phyloP scores from a whole-genome alignment of 1,139 yeast genomes.

The Lodderomyces oxycetoniae region DNA sequence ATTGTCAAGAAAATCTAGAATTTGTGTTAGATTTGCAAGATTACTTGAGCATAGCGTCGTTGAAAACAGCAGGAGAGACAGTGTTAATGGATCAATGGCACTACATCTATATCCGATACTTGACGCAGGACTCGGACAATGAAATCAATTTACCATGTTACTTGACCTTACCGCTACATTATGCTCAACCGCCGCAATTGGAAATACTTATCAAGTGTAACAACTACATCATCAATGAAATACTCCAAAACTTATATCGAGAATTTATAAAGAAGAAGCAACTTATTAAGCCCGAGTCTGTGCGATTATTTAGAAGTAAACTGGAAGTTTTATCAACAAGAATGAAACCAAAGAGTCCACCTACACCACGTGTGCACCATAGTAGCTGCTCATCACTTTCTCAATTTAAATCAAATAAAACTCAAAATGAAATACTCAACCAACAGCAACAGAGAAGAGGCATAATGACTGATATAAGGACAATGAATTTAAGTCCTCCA shows the following conservation, averaged over 20 bases:
- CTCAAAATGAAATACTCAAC: slow-evolving; percentile 1
- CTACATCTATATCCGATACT: slow-evolving; percentile 10
- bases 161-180: slow-evolving; percentile 9
- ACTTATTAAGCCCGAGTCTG: too few species aligned
- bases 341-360: too few species aligned
- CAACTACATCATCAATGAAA: slow-evolving; percentile 12
- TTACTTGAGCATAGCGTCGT: too few species aligned
- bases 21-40: slow-evolving; percentile 12
- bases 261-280: slow-evolving; percentile 13
- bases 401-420: not conserved
- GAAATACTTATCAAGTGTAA: slow-evolving; percentile 9
- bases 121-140: slow-evolving; percentile 11
- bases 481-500: slow-evolving; percentile 3
- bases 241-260: slow-evolving; percentile 12
- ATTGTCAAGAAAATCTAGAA: slow-evolving; percentile 15
- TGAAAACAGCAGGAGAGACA: not conserved
- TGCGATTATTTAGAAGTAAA: too few species aligned
- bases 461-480: not conserved
- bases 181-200: slow-evolving; percentile 8
- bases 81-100: slow-evolving; percentile 10
- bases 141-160: slow-evolving; percentile 15
- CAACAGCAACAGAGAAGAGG: not conserved
- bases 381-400: too few species aligned
- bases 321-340: too few species aligned
- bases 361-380: too few species aligned